A percentile compares a stretch with the other conserved stretches of the same genome.
phyloP scores from a whole-genome alignment of 345 rosid genomes.

The Leavenworthia alabamica region DNA sequence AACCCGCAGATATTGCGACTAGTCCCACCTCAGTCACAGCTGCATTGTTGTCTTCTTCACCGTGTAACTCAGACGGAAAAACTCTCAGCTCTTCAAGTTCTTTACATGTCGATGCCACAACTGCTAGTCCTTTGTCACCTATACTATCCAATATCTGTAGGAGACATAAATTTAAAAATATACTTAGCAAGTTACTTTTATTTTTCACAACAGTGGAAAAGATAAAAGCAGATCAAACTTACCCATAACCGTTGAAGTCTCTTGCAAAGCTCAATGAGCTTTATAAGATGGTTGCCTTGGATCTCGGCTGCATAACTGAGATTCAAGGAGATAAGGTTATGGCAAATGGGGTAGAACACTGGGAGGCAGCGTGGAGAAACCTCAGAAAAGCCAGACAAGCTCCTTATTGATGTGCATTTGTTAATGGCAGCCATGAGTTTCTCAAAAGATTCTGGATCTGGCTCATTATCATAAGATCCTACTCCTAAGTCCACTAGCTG shows the following conservation, averaged over 20 bases:
- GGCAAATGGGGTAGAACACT: conserved; percentile 57
- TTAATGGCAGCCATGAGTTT: conserved; percentile 43
- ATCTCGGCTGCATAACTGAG: conserved; percentile 83
- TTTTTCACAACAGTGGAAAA: background rate
- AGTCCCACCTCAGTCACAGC: conserved; percentile 84
- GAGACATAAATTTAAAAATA: background rate
- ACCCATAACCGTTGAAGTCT: conserved; percentile 90
- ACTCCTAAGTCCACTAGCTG: conserved; percentile 78
- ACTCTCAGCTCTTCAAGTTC: conserved; percentile 84
- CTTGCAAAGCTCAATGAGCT: conserved; percentile 54
- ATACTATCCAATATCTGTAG: conserved; percentile 85
- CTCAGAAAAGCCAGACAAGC: conserved; percentile 88
- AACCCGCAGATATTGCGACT: conserved; percentile 77
- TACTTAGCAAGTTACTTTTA: background rate
- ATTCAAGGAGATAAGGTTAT: conserved; percentile 57
- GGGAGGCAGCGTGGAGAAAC: conserved; percentile 54
- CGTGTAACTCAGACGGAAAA: conserved; percentile 76
- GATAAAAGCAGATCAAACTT: conserved; percentile 6
- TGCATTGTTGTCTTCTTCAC: conserved; percentile 37
- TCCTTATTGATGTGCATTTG: conserved; percentile 52
- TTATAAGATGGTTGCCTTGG: conserved; percentile 50
- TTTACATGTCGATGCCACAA: conserved; percentile 73
- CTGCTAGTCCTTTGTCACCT: conserved; percentile 78
- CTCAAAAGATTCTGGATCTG: conserved; percentile 47
- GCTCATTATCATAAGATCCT: conserved; percentile 71